Evolutionary conservation across 169 alveolate species (phyloP), one percentile per base, ranked within the genome.

Genomic region (Cryptosporidium xiaoi): DNA sequence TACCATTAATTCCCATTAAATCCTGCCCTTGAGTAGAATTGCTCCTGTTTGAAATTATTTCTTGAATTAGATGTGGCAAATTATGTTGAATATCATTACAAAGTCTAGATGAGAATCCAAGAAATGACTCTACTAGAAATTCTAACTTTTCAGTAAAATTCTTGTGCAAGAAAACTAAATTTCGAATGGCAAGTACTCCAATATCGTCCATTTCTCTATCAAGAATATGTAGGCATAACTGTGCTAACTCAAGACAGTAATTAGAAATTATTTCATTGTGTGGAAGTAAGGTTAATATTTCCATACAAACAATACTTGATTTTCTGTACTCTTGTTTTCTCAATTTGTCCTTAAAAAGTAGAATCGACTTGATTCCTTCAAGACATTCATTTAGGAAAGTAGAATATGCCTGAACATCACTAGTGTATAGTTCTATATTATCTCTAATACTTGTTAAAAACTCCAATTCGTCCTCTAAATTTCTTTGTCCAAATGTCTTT

Each of bases 61-160:
- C 87, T 51, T 77, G 87, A 18, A 77, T 77, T 16, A 77, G 48
- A 15, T 77, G 87, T 24, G 87, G 87, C 27, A 77, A 44, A 31
- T 58, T 60, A 20, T 77, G 87, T 20, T 77, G 87, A 6, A 77
- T 62, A 62, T 77, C 87, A 33, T 34, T 77, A 36, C 87, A 77
- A n/a, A 77, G 64, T 77, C 87, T 77, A 18, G 87, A 77, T 40
- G 87, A 53, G 18, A 77, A 77, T n/a, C 87, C 87, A 40, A 77
- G 87, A 46, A 77, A 77, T 0, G 87, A 77, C 4, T 77, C 87
- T 16, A 77, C 87, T 0, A 77, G 51, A 58, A 16, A 20, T 60
- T 60, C 87, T 27, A 77, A 44, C 50, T 56, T 62, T 5, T 77
- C 71, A 12, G 87, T 77, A 31, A 58, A 77, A 62, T 77, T 77